Conservation (phyloP, 2,329 filamentous ascomycete species). For the Fusarium incarnatum region DNA sequence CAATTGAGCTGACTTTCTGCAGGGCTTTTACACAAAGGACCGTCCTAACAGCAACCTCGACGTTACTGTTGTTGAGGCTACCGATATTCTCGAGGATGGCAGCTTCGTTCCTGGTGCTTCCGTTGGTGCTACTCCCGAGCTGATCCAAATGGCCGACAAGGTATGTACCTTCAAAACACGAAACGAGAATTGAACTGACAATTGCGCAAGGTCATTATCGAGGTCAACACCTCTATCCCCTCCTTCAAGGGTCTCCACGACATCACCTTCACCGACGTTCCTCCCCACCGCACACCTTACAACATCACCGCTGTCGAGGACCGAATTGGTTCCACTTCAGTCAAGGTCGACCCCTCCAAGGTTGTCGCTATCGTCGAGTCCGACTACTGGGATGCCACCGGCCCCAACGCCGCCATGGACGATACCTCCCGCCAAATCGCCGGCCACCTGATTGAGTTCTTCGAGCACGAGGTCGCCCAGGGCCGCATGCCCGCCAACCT, state of each 20-base stretch:
- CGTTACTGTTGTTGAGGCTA: constrained; percentile 86
- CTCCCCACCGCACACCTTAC: constrained; percentile 84
- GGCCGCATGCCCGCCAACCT: constrained; percentile 82
- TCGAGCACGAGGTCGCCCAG: constrained; percentile 85
- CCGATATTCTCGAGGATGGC: constrained; percentile 87
- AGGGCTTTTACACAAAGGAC: constrained; percentile 87
- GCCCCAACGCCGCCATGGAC: constrained; percentile 81
- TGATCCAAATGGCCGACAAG: constrained; percentile 92
- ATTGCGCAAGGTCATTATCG: constrained; percentile 76
- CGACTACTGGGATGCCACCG: constrained; percentile 81
- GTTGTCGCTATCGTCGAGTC: constrained; percentile 87
- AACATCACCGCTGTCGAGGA: constrained; percentile 87
- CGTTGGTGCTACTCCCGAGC: constrained; percentile 85
- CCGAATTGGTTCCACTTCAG: constrained; percentile 83
- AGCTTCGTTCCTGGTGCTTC: constrained; percentile 89
- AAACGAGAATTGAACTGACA: constrained; percentile 11
- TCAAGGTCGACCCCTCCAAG: constrained; percentile 86
- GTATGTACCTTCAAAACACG: constrained; percentile 48
- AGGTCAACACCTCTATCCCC: constrained; percentile 88
- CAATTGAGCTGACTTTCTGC: constrained; percentile 32
- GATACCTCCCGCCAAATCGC: constrained; percentile 79
- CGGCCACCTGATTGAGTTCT: constrained; percentile 80
- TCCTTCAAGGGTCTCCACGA: constrained; percentile 91
- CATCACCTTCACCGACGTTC: constrained; percentile 88
- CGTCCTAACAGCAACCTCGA: constrained; percentile 80